Percentiles rank a stretch among this genome's conserved stretches.
Evolutionary conservation across 176 grass and related monocot species (phyloP).

Genomic region (Cenchrus fungigraminus): DNA sequence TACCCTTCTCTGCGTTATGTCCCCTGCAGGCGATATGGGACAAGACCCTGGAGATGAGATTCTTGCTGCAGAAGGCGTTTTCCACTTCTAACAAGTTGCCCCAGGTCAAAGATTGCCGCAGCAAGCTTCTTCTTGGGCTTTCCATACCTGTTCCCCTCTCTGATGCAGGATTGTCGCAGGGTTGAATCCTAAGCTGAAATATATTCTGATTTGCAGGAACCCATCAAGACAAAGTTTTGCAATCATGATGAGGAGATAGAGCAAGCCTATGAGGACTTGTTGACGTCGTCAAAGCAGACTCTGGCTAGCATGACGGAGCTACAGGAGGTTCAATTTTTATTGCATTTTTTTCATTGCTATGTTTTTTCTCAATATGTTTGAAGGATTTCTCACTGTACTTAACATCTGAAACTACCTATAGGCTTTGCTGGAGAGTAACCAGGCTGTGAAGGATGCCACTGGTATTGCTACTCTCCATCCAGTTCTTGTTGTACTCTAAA

Average conservation of each 20-base stretch:
- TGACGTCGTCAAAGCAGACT: slow-evolving; percentile 65
- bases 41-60: slow-evolving; percentile 80
- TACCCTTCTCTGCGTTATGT: slow-evolving; percentile 22
- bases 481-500: slow-evolving; percentile 34
- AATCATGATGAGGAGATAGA: slow-evolving; percentile 56
- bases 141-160: neutral
- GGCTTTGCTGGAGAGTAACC: slow-evolving; percentile 85
- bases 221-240: slow-evolving; percentile 68
- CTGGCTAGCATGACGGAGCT: slow-evolving; percentile 73
- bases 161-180: neutral
- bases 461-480: slow-evolving; percentile 7
- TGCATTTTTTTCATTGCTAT: neutral
- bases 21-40: slow-evolving; percentile 76
- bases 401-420: slow-evolving; percentile 40
- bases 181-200: neutral
- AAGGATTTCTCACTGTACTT: slow-evolving; percentile 22
- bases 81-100: slow-evolving; percentile 91
- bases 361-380: neutral
- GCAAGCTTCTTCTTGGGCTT: neutral
- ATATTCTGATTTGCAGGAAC: slow-evolving; percentile 56
- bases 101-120: slow-evolving; percentile 50
- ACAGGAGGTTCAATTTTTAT: slow-evolving; percentile 70
- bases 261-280: slow-evolving; percentile 69
- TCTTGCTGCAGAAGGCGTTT: slow-evolving; percentile 86
- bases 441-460: slow-evolving; percentile 36